Conservation (phyloP, 2,329 filamentous ascomycete species). For the Xylariaceae sp. region DNA sequence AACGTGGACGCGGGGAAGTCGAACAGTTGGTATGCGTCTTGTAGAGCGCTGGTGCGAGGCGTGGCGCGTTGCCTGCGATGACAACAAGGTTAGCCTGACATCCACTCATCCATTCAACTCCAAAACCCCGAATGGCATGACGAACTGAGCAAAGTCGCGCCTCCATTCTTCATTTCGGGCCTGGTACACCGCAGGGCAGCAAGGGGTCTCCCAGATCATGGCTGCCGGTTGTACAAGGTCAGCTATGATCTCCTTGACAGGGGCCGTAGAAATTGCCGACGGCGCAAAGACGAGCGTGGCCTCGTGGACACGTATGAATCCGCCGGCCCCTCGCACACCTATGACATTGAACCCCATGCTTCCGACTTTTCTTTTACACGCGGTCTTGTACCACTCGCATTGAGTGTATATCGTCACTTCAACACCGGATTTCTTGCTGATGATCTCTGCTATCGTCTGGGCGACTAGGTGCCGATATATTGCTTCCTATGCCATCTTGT, state of each 20-base stretch:
- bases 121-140: no score
- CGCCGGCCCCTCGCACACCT: slow-evolving; percentile 13
- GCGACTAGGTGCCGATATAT: neutral
- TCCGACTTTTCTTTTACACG: neutral
- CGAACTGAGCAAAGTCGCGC: no score
- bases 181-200: neutral
- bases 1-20: no score
- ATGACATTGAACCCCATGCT: slow-evolving; percentile 4
- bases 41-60: no score
- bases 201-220: slow-evolving; percentile 17
- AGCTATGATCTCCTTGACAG: slow-evolving; percentile 19
- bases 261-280: neutral
- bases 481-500: no score
- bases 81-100: no score
- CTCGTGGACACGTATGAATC: slow-evolving; percentile 15
- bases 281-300: slow-evolving; percentile 20
- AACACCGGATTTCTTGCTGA: neutral
- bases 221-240: slow-evolving; percentile 19
- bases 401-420: neutral
- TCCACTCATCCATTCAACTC: no score
- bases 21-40: no score
- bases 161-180: no score
- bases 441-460: neutral
- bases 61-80: no score
- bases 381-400: neutral